These are phyloP conservation scores for Puccinia coronata DNA, from an alignment of 1,284 basidiomycete species.

Conservation along the genomic window DNA sequence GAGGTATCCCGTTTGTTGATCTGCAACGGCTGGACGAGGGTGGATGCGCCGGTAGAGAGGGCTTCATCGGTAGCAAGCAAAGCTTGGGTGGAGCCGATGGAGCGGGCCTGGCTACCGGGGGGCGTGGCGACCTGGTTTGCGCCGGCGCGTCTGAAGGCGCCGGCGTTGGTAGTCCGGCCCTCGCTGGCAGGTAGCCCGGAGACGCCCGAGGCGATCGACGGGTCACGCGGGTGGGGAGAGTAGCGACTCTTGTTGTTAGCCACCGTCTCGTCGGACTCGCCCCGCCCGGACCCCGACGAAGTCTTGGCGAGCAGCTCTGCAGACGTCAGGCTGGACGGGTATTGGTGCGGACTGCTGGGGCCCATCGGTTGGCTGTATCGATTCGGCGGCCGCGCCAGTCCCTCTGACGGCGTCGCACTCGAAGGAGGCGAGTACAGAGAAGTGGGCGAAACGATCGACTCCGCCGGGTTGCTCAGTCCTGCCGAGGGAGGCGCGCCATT, in stretches of 20 bases:
- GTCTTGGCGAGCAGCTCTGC: background rate
- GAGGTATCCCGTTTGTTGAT: slow-evolving; percentile 29
- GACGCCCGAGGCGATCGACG: background rate
- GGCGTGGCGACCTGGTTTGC: no score
- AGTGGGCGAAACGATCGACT: background rate
- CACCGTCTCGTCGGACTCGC: background rate
- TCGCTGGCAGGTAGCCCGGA: background rate
- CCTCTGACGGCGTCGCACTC: background rate
- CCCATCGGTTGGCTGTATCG: background rate
- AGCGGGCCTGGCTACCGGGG: background rate
- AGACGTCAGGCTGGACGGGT: background rate
- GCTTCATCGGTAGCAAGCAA: slow-evolving; percentile 22
- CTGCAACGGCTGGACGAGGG: slow-evolving; percentile 16
- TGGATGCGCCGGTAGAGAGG: background rate
- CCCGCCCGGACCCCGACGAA: background rate
- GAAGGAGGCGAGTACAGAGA: background rate
- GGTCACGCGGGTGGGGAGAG: background rate
- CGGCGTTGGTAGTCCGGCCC: slow-evolving; percentile 18
- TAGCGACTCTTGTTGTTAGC: background rate
- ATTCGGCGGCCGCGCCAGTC: background rate
- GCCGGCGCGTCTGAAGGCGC: slow-evolving; percentile 17
- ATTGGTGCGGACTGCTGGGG: background rate
- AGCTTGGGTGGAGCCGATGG: background rate
- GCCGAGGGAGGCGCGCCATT: slow-evolving; percentile 15
- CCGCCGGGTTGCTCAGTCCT: no score